Evolutionary conservation across 2,329 filamentous ascomycete species (phyloP).

Genomic region (Xylaria sp.): DNA sequence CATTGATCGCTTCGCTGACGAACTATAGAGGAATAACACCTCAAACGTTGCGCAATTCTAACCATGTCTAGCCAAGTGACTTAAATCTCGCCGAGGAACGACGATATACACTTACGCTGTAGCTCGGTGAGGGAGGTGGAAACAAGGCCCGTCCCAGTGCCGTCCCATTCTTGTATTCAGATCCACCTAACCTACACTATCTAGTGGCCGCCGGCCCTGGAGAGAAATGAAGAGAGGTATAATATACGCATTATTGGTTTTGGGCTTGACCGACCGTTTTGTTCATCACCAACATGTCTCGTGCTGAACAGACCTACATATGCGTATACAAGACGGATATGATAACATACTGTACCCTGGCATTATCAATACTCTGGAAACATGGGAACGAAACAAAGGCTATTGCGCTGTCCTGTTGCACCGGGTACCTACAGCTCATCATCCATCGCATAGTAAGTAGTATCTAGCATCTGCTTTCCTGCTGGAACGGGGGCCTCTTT

Average conservation of each 20-base stretch:
- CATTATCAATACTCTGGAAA: constrained; percentile 23
- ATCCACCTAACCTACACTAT: constrained; percentile 27
- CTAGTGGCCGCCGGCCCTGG: constrained; percentile 34
- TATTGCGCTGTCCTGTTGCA: constrained; percentile 22
- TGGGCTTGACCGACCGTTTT: constrained; percentile 37
- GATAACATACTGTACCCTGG: constrained; percentile 25
- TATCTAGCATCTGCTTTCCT: constrained; percentile 18
- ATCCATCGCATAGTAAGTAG: constrained; percentile 25
- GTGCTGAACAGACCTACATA: constrained; percentile 41
- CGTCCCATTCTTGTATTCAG: constrained; percentile 41
- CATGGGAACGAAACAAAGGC: constrained; percentile 14
- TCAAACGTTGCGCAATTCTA: constrained; percentile 10
- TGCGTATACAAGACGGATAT: constrained; percentile 25
- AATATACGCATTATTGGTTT: constrained; percentile 28
- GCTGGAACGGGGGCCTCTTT: constrained; percentile 34
- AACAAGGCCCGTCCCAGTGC: constrained; percentile 39
- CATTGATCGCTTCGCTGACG: constrained; percentile 20
- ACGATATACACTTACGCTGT: constrained; percentile 22
- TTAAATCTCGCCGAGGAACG: constrained; percentile 38
- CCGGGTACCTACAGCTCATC: constrained; percentile 24
- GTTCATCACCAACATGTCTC: constrained; percentile 36
- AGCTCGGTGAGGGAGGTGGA: constrained; percentile 39
- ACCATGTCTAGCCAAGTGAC: constrained; percentile 14
- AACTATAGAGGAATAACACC: constrained; percentile 12
- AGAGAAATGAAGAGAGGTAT: constrained; percentile 32